Percentiles rank a stretch among this genome's conserved stretches.
Conservation (phyloP, 2,329 filamentous ascomycete genomes). For the Colletotrichum australisinense region DNA sequence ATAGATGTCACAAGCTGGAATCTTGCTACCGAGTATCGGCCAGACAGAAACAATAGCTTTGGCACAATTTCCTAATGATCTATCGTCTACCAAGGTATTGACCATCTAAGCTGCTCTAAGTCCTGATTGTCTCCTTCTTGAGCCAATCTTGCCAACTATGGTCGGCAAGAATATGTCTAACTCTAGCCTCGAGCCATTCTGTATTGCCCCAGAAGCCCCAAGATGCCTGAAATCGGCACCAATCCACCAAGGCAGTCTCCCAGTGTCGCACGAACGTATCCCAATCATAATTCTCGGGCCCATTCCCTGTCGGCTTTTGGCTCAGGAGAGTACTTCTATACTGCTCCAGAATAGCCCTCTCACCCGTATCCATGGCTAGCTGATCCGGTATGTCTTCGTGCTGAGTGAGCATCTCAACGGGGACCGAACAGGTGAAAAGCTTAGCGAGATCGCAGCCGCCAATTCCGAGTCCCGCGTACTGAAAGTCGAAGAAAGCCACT, state of each 20-base stretch:
- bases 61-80: background rate
- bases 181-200: conserved; percentile 66
- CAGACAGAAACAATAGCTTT: background rate
- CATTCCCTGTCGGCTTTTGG: conserved; percentile 36
- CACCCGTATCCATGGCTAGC: conserved; percentile 62
- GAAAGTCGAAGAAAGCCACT: conserved; percentile 77
- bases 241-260: conserved; percentile 76
- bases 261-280: conserved; percentile 67
- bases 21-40: background rate
- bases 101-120: background rate
- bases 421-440: conserved; percentile 74
- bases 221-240: conserved; percentile 70
- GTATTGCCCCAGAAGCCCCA: conserved; percentile 73
- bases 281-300: conserved; percentile 60
- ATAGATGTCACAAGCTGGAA: background rate
- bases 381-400: conserved; percentile 44
- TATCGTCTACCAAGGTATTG: background rate
- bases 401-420: conserved; percentile 60
- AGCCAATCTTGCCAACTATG: conserved; percentile 59
- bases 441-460: conserved; percentile 76
- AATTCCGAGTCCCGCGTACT: conserved; percentile 73
- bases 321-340: conserved; percentile 57
- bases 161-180: conserved; percentile 60
- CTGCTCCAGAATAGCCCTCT: conserved; percentile 59
- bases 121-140: conserved; percentile 31